Percentiles rank a stretch among this genome's conserved stretches.
These are phyloP conservation scores for Pseudopediastrum boryanum DNA, from an alignment of 139 green algal genomes.

Conservation along the genomic window DNA sequence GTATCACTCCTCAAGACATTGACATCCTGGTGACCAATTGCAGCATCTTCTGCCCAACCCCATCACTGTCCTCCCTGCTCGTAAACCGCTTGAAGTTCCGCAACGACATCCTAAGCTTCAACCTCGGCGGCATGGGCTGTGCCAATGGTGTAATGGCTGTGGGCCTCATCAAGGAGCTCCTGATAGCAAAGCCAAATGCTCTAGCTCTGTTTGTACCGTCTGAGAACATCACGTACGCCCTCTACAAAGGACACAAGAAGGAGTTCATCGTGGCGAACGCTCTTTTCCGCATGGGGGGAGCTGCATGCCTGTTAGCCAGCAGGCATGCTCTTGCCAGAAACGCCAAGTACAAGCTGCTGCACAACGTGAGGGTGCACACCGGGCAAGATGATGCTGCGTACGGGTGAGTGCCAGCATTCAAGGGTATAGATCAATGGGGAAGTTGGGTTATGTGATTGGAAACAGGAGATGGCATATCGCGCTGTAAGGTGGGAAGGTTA, in stretches of 20 bases:
- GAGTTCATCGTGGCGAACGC: conserved; percentile 52
- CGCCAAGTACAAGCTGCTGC: conserved; percentile 74
- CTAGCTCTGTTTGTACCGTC: conserved; percentile 30
- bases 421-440: background rate
- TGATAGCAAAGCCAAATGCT: conserved; percentile 23
- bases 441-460: background rate
- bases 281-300: conserved; percentile 53
- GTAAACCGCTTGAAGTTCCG: conserved; percentile 67
- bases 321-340: conserved; percentile 36
- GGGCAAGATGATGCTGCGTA: conserved; percentile 36
- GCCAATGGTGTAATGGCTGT: conserved; percentile 63
- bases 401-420: background rate
- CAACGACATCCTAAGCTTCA: conserved; percentile 51
- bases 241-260: conserved; percentile 51
- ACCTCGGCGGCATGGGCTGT: conserved; percentile 69
- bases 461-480: background rate
- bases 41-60: conserved; percentile 65
- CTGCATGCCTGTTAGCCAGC: conserved; percentile 70
- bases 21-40: conserved; percentile 35
- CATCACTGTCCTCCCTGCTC: conserved; percentile 63
- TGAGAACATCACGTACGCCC: conserved; percentile 32
- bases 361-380: conserved; percentile 67
- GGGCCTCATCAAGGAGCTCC: conserved; percentile 53
- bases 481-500: background rate
- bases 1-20: too few relatives aligned